These are phyloP conservation scores for Penicillium sclerotigenum DNA, from an alignment of 2,329 filamentous ascomycete species.

Conservation along the genomic window DNA sequence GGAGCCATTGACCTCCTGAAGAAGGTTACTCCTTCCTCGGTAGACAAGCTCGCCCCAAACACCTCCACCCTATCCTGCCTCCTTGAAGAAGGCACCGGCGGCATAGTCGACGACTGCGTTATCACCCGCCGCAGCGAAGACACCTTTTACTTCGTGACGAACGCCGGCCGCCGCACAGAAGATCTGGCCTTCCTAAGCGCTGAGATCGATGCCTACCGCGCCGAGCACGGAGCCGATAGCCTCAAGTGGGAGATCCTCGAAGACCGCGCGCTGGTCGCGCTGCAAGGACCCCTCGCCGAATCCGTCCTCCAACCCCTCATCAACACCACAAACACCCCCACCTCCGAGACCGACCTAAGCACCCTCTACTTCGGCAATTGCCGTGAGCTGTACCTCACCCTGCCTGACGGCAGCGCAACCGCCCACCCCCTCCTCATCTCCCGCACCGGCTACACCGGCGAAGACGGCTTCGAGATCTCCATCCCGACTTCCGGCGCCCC, in stretches of 20 bases:
- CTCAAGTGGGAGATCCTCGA: slow-evolving; percentile 69
- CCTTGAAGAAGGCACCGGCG: slow-evolving; percentile 73
- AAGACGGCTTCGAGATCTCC: slow-evolving; percentile 97
- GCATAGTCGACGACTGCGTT: slow-evolving; percentile 92
- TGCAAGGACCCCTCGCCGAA: slow-evolving; percentile 79
- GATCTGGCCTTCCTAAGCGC: slow-evolving; percentile 73
- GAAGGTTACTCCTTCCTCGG: slow-evolving; percentile 73
- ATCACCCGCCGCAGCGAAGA: slow-evolving; percentile 74
- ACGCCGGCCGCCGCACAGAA: slow-evolving; percentile 87
- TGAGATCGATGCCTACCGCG: slow-evolving; percentile 62
- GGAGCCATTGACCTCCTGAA: slow-evolving; percentile 79
- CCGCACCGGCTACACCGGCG: slow-evolving; percentile 91
- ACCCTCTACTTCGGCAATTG: slow-evolving; percentile 79
- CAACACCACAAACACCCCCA: slow-evolving; percentile 44
- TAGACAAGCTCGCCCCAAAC: slow-evolving; percentile 62
- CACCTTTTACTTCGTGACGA: slow-evolving; percentile 89
- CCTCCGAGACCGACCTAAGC: slow-evolving; percentile 54
- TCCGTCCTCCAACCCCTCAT: slow-evolving; percentile 66
- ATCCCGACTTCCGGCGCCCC: slow-evolving; percentile 64
- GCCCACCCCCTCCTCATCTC: slow-evolving; percentile 66
- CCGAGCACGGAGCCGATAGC: slow-evolving; percentile 51
- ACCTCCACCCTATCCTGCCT: slow-evolving; percentile 81
- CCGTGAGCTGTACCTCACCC: slow-evolving; percentile 62
- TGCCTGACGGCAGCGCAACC: slow-evolving; percentile 52
- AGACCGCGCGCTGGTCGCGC: slow-evolving; percentile 74